Base-by-base conservation (phyloP, 306 rosid genomes). In the Vigna angularis region DNA sequence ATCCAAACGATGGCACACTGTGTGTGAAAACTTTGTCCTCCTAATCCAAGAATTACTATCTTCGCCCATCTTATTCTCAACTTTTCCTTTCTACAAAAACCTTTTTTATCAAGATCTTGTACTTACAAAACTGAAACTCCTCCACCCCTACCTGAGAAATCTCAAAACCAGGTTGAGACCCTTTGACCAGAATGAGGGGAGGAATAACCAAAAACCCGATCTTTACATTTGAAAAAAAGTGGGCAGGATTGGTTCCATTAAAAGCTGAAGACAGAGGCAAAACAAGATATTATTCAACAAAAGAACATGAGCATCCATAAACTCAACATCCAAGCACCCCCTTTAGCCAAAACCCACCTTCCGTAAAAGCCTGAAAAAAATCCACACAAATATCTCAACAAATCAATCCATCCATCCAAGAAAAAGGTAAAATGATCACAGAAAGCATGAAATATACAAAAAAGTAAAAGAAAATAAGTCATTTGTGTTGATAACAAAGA, bases 1-100 rank as follows among this genome's bases (percentile, higher is more conserved):
- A 69, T 93, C 97, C 81, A 88, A 90, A 51, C 99, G 85, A 79
- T 96, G 96, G 75, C 89, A 93, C 74, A 91, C 89, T 0, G 98
- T 93, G 59, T 89, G 99, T n/a, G 99, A 89, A 75, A 79, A 96
- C 16, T 87, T 93, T 4, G 99, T 71, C 83, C 99, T 89, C 85
- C 97, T 79, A 48, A 96, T 72, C 99, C 99, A 96, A 5, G 99
- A 96, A 88, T 32, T 81, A 32, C 79, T 77, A 66, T 89, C 85
- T 59, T 91, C 91, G 13, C 72, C 96, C 98, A 96, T 96, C 76
- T 79, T 75, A 15, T 30, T 72, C 59, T 64, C 73, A 74, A 28
- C 17, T 80, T 65, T 38, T 70, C 67, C 75, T 18, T 69, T 57
- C 63, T 59, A 58, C 34, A 57, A 85, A 79, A 61, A 38, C 0